Evolutionary conservation across 805 yeast genomes (phyloP).

Genomic region (Wickerhamiella lipophila): DNA sequence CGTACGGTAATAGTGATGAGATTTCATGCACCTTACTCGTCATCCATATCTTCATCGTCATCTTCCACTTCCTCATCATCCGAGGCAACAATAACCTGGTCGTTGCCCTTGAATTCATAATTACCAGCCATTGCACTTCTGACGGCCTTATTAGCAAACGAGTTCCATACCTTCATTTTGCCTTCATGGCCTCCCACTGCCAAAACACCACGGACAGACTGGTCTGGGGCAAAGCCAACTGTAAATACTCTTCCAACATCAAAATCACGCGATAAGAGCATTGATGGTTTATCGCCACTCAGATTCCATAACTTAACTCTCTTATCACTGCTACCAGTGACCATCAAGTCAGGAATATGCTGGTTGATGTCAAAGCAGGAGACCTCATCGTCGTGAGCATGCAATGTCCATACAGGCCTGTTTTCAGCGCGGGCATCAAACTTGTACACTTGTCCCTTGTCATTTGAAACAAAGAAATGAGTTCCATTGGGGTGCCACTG

Average conservation of each 20-base stretch:
- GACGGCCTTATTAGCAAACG: conserved; percentile 67
- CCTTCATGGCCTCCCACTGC: conserved; percentile 79
- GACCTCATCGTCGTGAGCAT: conserved; percentile 93
- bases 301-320: conserved; percentile 79
- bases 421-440: conserved; percentile 65
- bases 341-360: conserved; percentile 56
- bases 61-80: conserved; percentile 12
- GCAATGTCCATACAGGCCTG: conserved; percentile 81
- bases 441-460: conserved; percentile 76
- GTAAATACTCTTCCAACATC: conserved; percentile 88
- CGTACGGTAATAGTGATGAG: too few relatives aligned
- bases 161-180: conserved; percentile 85
- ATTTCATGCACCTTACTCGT: too few relatives aligned
- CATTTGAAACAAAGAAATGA: conserved; percentile 75
- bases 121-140: conserved; percentile 48
- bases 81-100: conserved; percentile 15
- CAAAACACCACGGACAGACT: conserved; percentile 72
- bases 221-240: conserved; percentile 72
- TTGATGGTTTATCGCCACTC: conserved; percentile 50
- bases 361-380: conserved; percentile 63
- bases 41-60: conserved; percentile 8
- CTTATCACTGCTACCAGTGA: conserved; percentile 84
- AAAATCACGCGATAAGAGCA: conserved; percentile 83
- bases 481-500: conserved; percentile 51
- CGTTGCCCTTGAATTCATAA: conserved; percentile 9